A percentile compares a stretch with the other conserved stretches of the same genome.
Evolutionary conservation across 1,284 basidiomycete species (phyloP).

Genomic region (Boletus subluridellus): DNA sequence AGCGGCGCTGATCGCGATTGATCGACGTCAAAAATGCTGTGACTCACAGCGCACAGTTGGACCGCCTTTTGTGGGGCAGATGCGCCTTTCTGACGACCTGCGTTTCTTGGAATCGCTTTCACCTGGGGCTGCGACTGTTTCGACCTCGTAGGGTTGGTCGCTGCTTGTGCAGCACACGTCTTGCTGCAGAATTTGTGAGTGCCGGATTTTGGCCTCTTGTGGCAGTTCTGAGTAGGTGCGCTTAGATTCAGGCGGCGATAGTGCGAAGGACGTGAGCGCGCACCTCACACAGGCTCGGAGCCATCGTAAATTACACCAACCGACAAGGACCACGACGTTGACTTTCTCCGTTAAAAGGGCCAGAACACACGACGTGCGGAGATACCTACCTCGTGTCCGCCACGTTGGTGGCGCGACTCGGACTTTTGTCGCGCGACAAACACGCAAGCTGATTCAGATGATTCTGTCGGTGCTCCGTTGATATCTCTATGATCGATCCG

Average conservation of each 20-base stretch:
- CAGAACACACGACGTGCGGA: constrained; percentile 9
- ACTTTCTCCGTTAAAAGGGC: constrained; percentile 10
- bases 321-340: constrained; percentile 2
- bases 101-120: constrained; percentile 14
- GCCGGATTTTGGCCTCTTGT: constrained; percentile 50
- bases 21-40: constrained; percentile 20
- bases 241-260: constrained; percentile 6
- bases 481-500: constrained; percentile 13
- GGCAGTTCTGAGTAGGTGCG: constrained; percentile 45
- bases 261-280: constrained; percentile 6
- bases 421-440: constrained; percentile 4
- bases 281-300: constrained; percentile 31
- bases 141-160: constrained; percentile 6
- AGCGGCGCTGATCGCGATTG: constrained; percentile 26
- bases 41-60: constrained; percentile 31
- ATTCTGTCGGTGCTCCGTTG: background rate
- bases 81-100: constrained; percentile 15
- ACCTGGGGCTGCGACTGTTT: constrained; percentile 16
- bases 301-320: constrained; percentile 24
- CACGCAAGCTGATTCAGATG: constrained; percentile 6
- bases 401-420: constrained; percentile 22
- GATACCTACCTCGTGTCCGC: constrained; percentile 25
- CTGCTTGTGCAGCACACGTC: constrained; percentile 53
- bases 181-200: constrained; percentile 56
- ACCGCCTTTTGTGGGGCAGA: constrained; percentile 17